Evolutionary conservation across 305 asterid genomes (phyloP).

Genomic region (Fraxinus sp.): DNA sequence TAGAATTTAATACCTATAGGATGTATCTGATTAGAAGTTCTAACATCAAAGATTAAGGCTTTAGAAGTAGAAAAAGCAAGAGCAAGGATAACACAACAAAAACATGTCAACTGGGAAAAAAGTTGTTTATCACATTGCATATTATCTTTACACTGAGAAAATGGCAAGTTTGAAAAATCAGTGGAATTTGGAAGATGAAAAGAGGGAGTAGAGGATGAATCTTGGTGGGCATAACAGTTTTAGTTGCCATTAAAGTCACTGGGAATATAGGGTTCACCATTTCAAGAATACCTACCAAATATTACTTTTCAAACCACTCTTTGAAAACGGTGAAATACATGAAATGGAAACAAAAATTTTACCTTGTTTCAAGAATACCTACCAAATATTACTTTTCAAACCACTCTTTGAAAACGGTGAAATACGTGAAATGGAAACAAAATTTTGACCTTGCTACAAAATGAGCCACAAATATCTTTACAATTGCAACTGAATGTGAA

Average conservation of each 20-base stretch:
- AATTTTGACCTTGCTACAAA: neutral
- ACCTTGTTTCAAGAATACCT: neutral
- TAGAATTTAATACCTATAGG: neutral
- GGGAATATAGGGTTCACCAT: neutral
- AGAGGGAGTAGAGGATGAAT: neutral
- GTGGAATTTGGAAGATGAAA: neutral
- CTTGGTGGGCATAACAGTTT: neutral
- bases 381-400: neutral
- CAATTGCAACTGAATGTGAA: neutral
- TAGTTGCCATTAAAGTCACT: neutral
- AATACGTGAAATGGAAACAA: neutral
- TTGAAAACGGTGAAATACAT: neutral
- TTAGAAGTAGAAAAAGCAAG: neutral
- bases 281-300: neutral
- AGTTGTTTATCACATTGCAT: neutral
- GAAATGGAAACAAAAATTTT: neutral
- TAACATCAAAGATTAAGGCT: neutral
- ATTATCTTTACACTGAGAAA: neutral
- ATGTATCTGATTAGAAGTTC: neutral
- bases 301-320: neutral
- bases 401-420: neutral
- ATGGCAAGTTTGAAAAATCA: neutral
- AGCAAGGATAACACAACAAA: neutral
- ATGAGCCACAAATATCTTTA: neutral
- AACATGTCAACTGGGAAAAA: neutral